phyloP scores from a whole-genome alignment of 805 yeast species.

The Komagataella mondaviorum region DNA sequence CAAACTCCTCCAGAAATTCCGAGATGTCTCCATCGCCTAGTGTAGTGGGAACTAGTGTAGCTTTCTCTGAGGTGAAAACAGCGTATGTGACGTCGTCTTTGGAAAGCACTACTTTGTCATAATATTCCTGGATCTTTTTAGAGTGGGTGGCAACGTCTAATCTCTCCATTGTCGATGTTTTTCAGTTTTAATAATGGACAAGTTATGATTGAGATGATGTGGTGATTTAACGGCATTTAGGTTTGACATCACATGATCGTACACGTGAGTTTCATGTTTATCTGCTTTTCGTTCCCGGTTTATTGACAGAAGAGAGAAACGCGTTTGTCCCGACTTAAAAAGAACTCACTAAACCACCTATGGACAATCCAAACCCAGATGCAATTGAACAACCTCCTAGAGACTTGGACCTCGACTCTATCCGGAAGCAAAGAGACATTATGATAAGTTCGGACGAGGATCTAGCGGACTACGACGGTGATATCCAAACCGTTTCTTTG shows the following conservation, averaged over 20 bases:
- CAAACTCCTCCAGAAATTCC: constrained; percentile 72
- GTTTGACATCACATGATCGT: neutral
- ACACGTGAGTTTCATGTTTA: neutral
- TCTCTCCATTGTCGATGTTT: constrained; percentile 29
- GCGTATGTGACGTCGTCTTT: constrained; percentile 63
- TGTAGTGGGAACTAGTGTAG: constrained; percentile 30
- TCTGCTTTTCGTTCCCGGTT: neutral
- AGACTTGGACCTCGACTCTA: neutral
- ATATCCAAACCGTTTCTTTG: neutral
- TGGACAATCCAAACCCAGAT: neutral
- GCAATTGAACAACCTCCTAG: neutral
- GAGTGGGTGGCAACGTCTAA: constrained; percentile 57
- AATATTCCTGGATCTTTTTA: constrained; percentile 58
- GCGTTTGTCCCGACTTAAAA: neutral
- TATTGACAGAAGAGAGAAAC: neutral
- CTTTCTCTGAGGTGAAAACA: constrained; percentile 62
- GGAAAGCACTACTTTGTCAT: constrained; percentile 69
- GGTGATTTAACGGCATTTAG: neutral
- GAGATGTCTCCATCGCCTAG: constrained; percentile 54
- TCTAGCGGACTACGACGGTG: neutral
- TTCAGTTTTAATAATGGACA: neutral
- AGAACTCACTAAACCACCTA: neutral
- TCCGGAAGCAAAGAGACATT: neutral
- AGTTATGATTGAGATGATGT: neutral
- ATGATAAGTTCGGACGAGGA: neutral